phyloP scores from a whole-genome alignment of 1,284 basidiomycete species.

The Takashimella tepidaria region DNA sequence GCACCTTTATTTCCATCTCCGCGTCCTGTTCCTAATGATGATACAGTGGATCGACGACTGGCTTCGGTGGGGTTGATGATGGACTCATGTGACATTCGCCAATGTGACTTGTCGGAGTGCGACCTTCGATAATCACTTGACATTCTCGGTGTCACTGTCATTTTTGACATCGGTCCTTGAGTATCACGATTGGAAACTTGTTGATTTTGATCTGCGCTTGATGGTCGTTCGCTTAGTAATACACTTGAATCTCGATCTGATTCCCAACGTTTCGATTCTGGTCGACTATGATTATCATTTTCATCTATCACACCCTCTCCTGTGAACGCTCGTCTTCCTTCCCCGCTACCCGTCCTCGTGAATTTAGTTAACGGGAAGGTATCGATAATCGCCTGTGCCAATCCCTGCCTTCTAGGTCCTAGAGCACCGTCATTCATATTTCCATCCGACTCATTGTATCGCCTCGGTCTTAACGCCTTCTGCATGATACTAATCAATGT shows the following conservation, averaged over 20 bases:
- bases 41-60: no score
- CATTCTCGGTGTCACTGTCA: neutral
- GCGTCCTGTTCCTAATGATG: neutral
- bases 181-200: no score
- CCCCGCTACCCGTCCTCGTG: constrained; percentile 6
- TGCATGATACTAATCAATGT: constrained; percentile 49
- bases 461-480: constrained; percentile 65
- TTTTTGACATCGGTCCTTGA: neutral
- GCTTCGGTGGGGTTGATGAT: no score
- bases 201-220: neutral
- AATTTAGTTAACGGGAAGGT: constrained; percentile 92
- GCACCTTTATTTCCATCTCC: neutral
- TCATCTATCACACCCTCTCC: no score
- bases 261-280: neutral
- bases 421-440: constrained; percentile 38
- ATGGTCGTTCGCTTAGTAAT: neutral
- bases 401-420: constrained; percentile 59
- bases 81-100: no score
- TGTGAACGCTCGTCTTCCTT: neutral
- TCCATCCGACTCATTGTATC: constrained; percentile 12
- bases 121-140: no score
- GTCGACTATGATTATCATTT: neutral
- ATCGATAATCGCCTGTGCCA: constrained; percentile 83
- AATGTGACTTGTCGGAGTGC: no score
- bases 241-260: neutral